Evolutionary conservation across 257 asterid genomes (phyloP).

Genomic region (Primulina huaijiensis): DNA sequence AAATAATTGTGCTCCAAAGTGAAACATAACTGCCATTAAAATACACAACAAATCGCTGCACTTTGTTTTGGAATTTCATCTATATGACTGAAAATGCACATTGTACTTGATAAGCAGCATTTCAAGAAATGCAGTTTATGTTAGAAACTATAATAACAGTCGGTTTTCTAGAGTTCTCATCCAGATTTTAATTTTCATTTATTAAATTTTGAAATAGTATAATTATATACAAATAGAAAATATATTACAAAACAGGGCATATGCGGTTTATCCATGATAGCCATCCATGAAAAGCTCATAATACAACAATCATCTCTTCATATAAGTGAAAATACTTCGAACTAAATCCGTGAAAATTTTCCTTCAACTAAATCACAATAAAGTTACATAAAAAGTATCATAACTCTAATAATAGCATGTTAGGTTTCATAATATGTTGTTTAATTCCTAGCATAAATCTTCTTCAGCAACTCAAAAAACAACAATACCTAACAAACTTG

Average conservation of each 20-base stretch:
- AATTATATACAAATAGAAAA: too few relatives aligned
- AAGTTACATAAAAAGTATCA: too few relatives aligned
- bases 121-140: neutral
- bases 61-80: neutral
- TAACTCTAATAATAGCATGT: too few relatives aligned
- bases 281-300: neutral
- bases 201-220: too few relatives aligned
- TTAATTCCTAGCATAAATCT: neutral
- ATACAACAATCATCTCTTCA: neutral
- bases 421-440: neutral
- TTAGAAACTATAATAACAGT: constrained; percentile 1
- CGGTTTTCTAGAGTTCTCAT: neutral
- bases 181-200: too few relatives aligned
- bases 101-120: neutral
- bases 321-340: too few relatives aligned
- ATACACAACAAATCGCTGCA: neutral
- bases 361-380: too few relatives aligned
- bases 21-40: neutral
- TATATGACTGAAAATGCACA: neutral
- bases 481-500: neutral
- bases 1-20: neutral
- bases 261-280: neutral
- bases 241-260: too few relatives aligned
- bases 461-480: neutral
- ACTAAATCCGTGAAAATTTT: too few relatives aligned